A percentile compares a stretch with the other conserved stretches of the same genome.
Conservation (phyloP, 2,329 filamentous ascomycete genomes). For the Trichoderma citrinoviride region DNA sequence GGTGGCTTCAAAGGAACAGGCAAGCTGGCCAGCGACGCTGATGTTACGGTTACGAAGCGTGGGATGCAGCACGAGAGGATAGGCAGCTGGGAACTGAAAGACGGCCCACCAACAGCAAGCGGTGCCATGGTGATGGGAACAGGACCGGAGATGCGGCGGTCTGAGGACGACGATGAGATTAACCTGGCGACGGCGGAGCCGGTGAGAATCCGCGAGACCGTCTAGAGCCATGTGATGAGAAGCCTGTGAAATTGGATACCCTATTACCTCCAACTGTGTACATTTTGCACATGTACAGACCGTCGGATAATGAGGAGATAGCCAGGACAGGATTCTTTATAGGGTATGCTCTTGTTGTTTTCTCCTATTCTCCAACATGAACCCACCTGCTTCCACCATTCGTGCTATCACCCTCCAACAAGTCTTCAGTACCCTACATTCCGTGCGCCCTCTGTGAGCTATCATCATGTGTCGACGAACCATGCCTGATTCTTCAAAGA, state of each 20-base stretch:
- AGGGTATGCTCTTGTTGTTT: background rate
- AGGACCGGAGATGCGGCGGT: constrained; percentile 14
- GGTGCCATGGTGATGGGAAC: constrained; percentile 26
- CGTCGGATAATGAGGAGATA: background rate
- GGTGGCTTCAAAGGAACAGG: constrained; percentile 47
- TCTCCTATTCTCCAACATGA: background rate
- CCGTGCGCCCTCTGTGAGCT: background rate
- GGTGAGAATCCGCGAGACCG: constrained; percentile 40
- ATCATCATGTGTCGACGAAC: background rate
- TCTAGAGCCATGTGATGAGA: constrained; percentile 30
- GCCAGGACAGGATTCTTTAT: too few species aligned
- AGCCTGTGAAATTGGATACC: background rate
- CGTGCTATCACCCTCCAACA: too few species aligned
- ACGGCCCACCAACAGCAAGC: constrained; percentile 22
- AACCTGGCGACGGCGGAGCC: constrained; percentile 38
- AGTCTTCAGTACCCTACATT: too few species aligned
- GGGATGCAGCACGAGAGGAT: constrained; percentile 45
- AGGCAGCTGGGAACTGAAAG: constrained; percentile 50
- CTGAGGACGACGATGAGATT: constrained; percentile 29
- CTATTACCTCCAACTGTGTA: background rate
- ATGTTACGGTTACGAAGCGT: constrained; percentile 40
- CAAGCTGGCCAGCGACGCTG: constrained; percentile 45
- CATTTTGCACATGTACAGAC: background rate
- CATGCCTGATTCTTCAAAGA: background rate
- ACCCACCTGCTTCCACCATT: background rate